Evolutionary conservation across 257 asterid species (phyloP), one percentile per base, ranked within the genome.

Genomic region (Salvia miltiorrhiza): DNA sequence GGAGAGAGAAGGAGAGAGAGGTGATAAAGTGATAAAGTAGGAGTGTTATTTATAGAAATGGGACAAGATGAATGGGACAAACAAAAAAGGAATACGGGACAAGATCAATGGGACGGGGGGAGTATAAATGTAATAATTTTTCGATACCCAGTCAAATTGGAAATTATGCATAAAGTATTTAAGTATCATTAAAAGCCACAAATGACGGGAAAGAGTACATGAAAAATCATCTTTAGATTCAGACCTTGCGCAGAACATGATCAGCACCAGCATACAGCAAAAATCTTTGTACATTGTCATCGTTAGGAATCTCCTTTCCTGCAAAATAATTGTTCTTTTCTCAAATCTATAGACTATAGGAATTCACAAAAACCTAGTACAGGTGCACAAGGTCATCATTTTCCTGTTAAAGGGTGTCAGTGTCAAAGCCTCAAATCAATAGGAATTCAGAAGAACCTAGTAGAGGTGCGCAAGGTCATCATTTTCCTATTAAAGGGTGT

Each of bases 281-380:
- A 35, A 71, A 72, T 47, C 81, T 80, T 70, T 79, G 87, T 32
- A 76, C 73, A 71, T 71, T 77, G 60, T 70, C 83, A 74, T 82
- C 93, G 54, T 70, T 82, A 23, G 97, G 89, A 77, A 91, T 84
- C 75, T 82, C 87, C 80, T 86, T 83, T 65, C 93, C 97, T 94
- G 89, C 67, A 78, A 44, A 73, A 72, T 9, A 70, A 63, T 69
- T 30, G 11, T 41, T 39, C n/a, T 24, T 23, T 59, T 63, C 23
- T 13, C 65, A 19, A 35, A 62, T 66, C 30, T 60, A 43, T 7
- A 49, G 30, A n/a, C 30, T 60, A 43, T 30, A 30, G 0, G 21
- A 41, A 69, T 24, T 17, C 67, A 67, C 45, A 63, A 65, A 6
- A 57, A 63, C 35, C 32, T 40, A 33, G 63, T 33, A 44, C 23